Evolutionary conservation across 768 basidiomycete species (phyloP).

Genomic region (Leccinellum albellum): DNA sequence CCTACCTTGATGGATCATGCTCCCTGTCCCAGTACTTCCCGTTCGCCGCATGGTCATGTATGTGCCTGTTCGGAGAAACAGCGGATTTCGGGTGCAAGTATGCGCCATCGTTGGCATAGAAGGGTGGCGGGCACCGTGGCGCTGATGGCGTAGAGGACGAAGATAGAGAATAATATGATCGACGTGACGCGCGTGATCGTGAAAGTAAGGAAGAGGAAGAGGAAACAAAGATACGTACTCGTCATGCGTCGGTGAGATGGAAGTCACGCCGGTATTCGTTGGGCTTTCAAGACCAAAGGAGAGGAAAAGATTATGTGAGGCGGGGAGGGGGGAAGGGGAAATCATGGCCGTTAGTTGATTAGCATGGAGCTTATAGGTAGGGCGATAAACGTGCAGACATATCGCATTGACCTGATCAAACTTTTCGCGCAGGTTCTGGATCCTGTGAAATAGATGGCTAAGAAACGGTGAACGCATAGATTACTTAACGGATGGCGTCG

Average conservation of each 20-base stretch:
- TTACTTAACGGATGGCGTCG: no score
- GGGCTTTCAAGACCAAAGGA: not conserved
- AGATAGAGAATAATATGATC: not conserved
- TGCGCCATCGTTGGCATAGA: not conserved
- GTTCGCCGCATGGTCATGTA: conserved; percentile 17
- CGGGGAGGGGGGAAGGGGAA: not conserved
- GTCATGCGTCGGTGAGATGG: conserved; percentile 24
- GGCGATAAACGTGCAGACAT: conserved; percentile 13
- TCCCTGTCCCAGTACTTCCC: conserved; percentile 26
- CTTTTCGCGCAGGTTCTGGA: conserved; percentile 29
- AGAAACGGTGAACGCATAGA: no score
- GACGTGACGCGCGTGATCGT: not conserved
- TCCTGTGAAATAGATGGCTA: no score
- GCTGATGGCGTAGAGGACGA: conserved; percentile 30
- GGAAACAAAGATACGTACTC: conserved; percentile 1
- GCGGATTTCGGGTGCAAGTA: not conserved
- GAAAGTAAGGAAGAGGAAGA: not conserved
- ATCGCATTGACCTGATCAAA: conserved; percentile 33
- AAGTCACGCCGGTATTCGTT: conserved; percentile 25
- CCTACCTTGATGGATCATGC: conserved; percentile 7
- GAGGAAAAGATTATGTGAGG: not conserved
- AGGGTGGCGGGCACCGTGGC: conserved; percentile 29
- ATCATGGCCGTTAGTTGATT: not conserved
- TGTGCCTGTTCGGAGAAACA: conserved; percentile 27
- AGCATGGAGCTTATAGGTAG: not conserved